phyloP scores from a whole-genome alignment of 306 rosid genomes.

The Inga oerstediana region DNA sequence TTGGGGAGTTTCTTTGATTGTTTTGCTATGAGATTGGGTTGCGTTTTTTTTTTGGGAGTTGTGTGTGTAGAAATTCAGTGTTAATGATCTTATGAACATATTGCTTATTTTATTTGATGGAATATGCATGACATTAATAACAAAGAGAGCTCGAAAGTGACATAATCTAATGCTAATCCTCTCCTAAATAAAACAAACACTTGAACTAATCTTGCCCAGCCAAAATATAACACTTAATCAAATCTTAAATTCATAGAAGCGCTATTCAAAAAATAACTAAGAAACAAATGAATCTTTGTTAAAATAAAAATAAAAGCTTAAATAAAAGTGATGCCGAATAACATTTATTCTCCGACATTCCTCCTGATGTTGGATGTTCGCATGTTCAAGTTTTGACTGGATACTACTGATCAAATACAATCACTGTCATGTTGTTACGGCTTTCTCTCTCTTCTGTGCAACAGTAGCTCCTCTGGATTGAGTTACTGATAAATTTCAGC shows the following conservation, averaged over 20 bases:
- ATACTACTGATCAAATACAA: not conserved
- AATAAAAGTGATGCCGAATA: not conserved
- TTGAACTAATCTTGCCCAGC: not conserved
- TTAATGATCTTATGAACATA: not conserved
- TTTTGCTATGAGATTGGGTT: slow-evolving; percentile 8
- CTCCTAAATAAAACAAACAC: not conserved
- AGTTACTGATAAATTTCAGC: not conserved
- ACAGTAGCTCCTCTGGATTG: not conserved
- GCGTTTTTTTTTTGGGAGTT: not conserved
- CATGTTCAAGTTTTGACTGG: not conserved
- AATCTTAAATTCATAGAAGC: not conserved
- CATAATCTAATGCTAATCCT: not conserved
- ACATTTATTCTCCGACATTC: not conserved
- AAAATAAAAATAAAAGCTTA: not conserved
- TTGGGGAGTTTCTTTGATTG: slow-evolving; percentile 18
- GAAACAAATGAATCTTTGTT: not conserved
- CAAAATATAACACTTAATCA: not conserved
- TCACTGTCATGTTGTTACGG: not conserved
- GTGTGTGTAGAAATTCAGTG: not conserved
- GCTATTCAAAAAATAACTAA: not conserved
- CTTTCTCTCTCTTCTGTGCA: not conserved
- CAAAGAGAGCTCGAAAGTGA: not conserved
- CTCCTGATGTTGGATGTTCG: not conserved
- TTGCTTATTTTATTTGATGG: not conserved
- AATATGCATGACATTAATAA: not conserved